A percentile compares a stretch with the other conserved stretches of the same genome.
These are phyloP conservation scores for Encephalitozoon intestinalis DNA, from an alignment of 371 early-diverging fungal genomes.

Conservation along the genomic window DNA sequence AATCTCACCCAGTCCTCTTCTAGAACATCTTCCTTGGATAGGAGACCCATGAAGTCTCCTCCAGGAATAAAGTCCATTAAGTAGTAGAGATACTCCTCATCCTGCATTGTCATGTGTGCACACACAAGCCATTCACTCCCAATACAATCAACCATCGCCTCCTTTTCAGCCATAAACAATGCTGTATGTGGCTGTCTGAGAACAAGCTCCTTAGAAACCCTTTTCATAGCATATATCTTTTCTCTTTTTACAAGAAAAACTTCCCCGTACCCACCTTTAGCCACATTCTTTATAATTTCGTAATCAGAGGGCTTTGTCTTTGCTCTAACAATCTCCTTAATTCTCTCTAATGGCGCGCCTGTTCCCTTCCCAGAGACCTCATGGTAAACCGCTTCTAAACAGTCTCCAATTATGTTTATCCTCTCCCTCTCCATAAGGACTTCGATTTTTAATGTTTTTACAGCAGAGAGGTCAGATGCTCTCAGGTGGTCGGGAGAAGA, in stretches of 20 bases:
- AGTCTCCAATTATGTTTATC: conserved; percentile 27
- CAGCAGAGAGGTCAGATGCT: not conserved
- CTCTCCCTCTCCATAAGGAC: conserved; percentile 10
- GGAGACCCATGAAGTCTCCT: conserved; percentile 71
- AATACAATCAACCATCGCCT: conserved; percentile 49
- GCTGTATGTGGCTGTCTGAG: conserved; percentile 64
- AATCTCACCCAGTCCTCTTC: conserved; percentile 59
- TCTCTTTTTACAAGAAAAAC: conserved; percentile 64
- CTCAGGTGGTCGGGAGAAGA: not conserved
- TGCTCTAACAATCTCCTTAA: conserved; percentile 7
- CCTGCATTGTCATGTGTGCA: conserved; percentile 65
- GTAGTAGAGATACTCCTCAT: conserved; percentile 65
- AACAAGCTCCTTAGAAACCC: conserved; percentile 73
- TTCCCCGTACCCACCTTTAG: conserved; percentile 78
- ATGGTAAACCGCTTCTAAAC: conserved; percentile 23
- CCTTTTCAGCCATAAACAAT: conserved; percentile 61
- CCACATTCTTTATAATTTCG: conserved; percentile 72
- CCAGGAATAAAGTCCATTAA: conserved; percentile 77
- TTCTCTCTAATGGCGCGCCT: not conserved
- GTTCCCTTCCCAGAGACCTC: not conserved
- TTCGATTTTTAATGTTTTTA: conserved; percentile 7
- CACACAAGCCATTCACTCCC: conserved; percentile 60
- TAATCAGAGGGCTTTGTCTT: conserved; percentile 65
- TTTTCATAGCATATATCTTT: conserved; percentile 83
- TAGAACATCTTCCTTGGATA: conserved; percentile 62